Conservation (phyloP, 2,329 filamentous ascomycete genomes). For the Cytospora piceae region DNA sequence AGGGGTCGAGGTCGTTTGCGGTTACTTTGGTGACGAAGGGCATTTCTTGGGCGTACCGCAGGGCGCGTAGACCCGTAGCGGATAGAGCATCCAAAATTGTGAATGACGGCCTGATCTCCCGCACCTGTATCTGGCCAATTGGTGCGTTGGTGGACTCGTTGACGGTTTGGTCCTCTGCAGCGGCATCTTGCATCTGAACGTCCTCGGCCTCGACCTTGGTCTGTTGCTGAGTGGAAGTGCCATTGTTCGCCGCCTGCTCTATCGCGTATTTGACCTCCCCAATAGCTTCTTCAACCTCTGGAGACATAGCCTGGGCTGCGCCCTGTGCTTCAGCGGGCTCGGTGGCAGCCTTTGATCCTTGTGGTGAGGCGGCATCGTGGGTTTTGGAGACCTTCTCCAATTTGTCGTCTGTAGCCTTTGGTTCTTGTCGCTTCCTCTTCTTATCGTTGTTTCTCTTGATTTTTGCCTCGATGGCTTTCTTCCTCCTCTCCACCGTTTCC, state of each 20-base stretch:
- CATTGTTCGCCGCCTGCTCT: neutral
- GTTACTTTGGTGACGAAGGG: constrained; percentile 81
- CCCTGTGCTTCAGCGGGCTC: constrained; percentile 22
- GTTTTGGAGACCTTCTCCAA: constrained; percentile 23
- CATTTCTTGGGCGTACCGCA: constrained; percentile 90
- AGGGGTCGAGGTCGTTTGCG: constrained; percentile 84
- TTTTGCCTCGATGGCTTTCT: constrained; percentile 47
- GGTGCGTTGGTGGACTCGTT: constrained; percentile 14
- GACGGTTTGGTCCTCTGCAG: neutral
- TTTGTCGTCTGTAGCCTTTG: constrained; percentile 34
- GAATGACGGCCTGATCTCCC: constrained; percentile 54
- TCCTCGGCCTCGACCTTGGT: neutral
- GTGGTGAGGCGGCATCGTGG: constrained; percentile 10
- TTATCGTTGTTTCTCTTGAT: constrained; percentile 44
- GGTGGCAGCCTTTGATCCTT: constrained; percentile 15
- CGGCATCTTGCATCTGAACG: neutral
- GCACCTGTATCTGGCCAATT: constrained; percentile 23
- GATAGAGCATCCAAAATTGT: constrained; percentile 95
- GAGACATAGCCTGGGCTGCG: neutral
- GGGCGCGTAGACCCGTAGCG: constrained; percentile 85
- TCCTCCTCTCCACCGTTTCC: constrained; percentile 43
- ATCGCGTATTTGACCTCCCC: neutral
- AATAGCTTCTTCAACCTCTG: neutral
- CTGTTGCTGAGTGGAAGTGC: constrained; percentile 1
- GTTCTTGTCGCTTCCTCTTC: constrained; percentile 48